Evolutionary conservation across 306 rosid species (phyloP), one percentile per base, ranked within the genome.

Genomic region (Dalbergia oliveri): DNA sequence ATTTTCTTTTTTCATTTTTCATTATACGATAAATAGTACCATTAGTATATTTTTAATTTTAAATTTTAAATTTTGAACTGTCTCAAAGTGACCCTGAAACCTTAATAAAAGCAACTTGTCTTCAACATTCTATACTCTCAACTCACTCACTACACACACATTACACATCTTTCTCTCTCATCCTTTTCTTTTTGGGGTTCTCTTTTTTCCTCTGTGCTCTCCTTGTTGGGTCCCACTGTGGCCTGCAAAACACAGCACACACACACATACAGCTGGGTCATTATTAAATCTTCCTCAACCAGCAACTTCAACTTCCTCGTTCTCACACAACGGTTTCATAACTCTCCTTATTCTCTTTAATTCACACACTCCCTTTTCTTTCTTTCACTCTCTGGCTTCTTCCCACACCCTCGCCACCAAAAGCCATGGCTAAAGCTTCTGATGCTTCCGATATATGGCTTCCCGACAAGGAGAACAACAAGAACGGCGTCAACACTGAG

Each of bases 81-180:
- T 86, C 87, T 71, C 62, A 84, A 70, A 63, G 81, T 85, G 74
- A 70, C 89, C 94, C 89, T 82, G 85, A 76, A 91, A 86, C 98
- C 97, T 89, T 90, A 92, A 92, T 91, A 88, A 91, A 92, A 86
- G 88, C 88, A 84, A 74, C 88, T 80, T 87, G 94, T 91, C 94
- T 70, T 88, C 90, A 78, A 87, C 94, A 88, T 87, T 87, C 94
- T 76, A 64, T 83, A 67, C 76, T 41, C 81, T 26, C 82, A 61
- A 49, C 65, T 58, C 73, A 51, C 49, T 56, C 45, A 65, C 60
- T 8, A 51, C 58, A 14, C 18, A 15, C 19, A 15, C 56, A 51
- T 5, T 51, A 2, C 9, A 9, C 15, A 3, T 75, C 8, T 62
- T 14, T 75, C 57, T 70, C 54, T 9, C 6, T 10, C 31, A 3